Evolutionary conservation across 257 asterid genomes (phyloP), one percentile per base, ranked within the genome.

Genomic region (Verbascum thapsus): DNA sequence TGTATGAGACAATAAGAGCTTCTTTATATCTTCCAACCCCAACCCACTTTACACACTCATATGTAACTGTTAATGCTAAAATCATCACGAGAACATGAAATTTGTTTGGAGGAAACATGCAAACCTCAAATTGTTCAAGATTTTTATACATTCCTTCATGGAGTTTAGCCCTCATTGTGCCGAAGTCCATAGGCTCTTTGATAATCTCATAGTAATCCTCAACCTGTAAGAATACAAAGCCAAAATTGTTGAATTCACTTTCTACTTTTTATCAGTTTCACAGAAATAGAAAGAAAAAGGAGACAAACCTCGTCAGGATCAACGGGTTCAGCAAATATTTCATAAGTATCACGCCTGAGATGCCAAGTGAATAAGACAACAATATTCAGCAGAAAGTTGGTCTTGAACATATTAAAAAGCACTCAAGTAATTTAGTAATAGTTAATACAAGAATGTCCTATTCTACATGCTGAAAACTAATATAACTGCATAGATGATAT

Each of bases 111-210:
- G 60, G 39, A 10, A 20, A 12, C 39, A 47, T 66, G 7, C 72
- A 58, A 49, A 91, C 98, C 96, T 92, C 86, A 55, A 88, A 92
- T 49, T 88, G 84, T 70, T 87, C 74, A 34, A 88, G 89, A 74
- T 74, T 83, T 30, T 73, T 49, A 52, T 88, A 88, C 95, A 88
- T 69, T 53, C 91, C 97, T 72, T 92, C 96, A 23, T 92, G 95
- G 74, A 92, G 88, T 67, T 92, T 92, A 53, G 96, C 97, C 76
- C 96, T 82, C 91, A 89, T 88, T n/a, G 96, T 92, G 39, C 86
- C 97, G 8, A 92, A 92, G 76, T 92, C 96, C 97, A 92, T 92
- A 5, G 97, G 95, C 69, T 86, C 86, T 71, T 83, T 78, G 30
- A 92, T 82, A 69, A 88, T 80, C 37, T 86, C 85, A 61, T 80